A percentile compares a stretch with the other conserved stretches of the same genome.
Evolutionary conservation across 495 filamentous ascomycete species (phyloP).

Genomic region (Aspergillus sparsus): DNA sequence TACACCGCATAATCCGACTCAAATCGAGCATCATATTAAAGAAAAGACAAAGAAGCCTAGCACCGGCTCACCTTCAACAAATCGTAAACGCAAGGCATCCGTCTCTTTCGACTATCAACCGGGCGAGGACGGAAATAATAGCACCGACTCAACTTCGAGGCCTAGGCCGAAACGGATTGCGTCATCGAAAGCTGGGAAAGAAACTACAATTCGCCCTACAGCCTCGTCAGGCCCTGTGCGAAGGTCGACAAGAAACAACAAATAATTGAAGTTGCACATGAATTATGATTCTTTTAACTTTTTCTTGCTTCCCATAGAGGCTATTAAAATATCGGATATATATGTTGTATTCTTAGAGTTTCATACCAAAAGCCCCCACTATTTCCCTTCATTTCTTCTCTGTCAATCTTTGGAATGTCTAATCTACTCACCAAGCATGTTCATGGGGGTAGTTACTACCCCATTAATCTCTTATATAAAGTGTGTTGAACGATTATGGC

Average conservation of each 20-base stretch:
- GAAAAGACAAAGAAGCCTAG: constrained; percentile 3
- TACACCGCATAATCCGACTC: not conserved
- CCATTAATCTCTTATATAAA: too few species aligned
- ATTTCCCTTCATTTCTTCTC: too few species aligned
- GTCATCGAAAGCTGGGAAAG: constrained; percentile 27
- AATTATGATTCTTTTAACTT: constrained; percentile 6
- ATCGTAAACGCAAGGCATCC: constrained; percentile 44
- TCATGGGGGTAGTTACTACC: too few species aligned
- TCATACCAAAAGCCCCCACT: too few species aligned
- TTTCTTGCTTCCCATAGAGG: not conserved
- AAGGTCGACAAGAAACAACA: constrained; percentile 38
- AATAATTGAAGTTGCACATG: constrained; percentile 16
- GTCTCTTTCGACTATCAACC: constrained; percentile 20
- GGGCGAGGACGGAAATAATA: constrained; percentile 16
- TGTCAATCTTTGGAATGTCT: too few species aligned
- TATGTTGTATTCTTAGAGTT: constrained; percentile 16
- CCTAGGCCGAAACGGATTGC: constrained; percentile 36
- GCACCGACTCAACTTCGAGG: constrained; percentile 1
- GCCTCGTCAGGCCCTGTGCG: constrained; percentile 32
- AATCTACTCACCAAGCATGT: too few species aligned
- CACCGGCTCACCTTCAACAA: constrained; percentile 23
- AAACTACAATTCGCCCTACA: constrained; percentile 8
- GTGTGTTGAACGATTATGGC: too few species aligned
- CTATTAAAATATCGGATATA: not conserved
- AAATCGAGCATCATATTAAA: not conserved